Conservation (phyloP, 352 stramenopile genomes). For the Phytophthora cryptogea region DNA sequence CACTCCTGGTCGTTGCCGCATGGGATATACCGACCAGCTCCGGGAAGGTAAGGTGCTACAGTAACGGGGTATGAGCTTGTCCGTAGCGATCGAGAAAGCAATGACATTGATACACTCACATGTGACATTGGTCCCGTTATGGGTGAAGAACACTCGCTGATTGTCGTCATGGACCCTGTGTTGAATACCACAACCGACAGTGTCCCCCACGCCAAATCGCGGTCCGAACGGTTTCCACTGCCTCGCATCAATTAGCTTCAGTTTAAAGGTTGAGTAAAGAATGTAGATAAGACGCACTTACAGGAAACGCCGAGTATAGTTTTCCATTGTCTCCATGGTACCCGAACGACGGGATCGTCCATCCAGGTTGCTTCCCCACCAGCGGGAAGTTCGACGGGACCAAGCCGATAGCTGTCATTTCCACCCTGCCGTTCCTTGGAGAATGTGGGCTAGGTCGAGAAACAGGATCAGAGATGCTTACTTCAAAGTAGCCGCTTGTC, state of each 20-base stretch:
- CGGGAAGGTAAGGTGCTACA: slow-evolving; percentile 23
- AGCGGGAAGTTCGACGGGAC: slow-evolving; percentile 53
- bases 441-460: slow-evolving; percentile 13
- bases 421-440: slow-evolving; percentile 23
- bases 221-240: slow-evolving; percentile 55
- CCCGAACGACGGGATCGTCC: slow-evolving; percentile 63
- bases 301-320: slow-evolving; percentile 53
- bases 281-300: slow-evolving; percentile 24
- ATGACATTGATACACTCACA: slow-evolving; percentile 30
- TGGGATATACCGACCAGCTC: slow-evolving; percentile 22
- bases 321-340: slow-evolving; percentile 83
- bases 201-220: slow-evolving; percentile 65
- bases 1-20: slow-evolving; percentile 38
- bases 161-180: slow-evolving; percentile 31
- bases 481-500: slow-evolving; percentile 78
- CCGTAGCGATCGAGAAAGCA: background rate
- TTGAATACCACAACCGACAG: slow-evolving; percentile 68
- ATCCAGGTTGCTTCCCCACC: slow-evolving; percentile 70
- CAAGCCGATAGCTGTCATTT: slow-evolving; percentile 71
- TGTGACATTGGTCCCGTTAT: slow-evolving; percentile 56
- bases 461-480: slow-evolving; percentile 47
- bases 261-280: background rate
- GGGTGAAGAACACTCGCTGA: slow-evolving; percentile 73
- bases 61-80: slow-evolving; percentile 2
- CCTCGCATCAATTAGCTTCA: background rate